phyloP scores from a whole-genome alignment of 1,284 basidiomycete species.

The Omphalotus olearius region DNA sequence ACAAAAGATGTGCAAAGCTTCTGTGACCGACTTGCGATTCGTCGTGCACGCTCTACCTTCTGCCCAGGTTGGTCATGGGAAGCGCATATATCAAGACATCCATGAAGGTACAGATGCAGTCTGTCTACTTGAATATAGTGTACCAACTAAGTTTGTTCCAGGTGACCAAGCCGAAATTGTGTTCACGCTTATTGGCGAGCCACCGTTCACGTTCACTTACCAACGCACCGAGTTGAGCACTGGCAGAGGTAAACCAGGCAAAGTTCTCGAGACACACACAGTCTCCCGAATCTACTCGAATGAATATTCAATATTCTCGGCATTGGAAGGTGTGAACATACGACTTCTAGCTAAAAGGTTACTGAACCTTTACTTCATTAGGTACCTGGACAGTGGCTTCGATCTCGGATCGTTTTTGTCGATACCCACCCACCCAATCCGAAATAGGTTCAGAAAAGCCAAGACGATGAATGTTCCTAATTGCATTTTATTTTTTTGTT shows the following conservation, averaged over 20 bases:
- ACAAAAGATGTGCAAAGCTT: slow-evolving; percentile 83
- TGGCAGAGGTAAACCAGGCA: slow-evolving; percentile 63
- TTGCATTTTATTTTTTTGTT: too few species aligned
- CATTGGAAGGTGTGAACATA: slow-evolving; percentile 64
- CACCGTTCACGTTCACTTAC: slow-evolving; percentile 95
- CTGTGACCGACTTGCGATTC: slow-evolving; percentile 74
- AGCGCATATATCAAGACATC: slow-evolving; percentile 78
- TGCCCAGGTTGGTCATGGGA: slow-evolving; percentile 85
- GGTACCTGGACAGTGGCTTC: slow-evolving; percentile 93
- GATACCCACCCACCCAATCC: slow-evolving; percentile 59
- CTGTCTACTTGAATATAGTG: not conserved
- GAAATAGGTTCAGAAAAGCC: slow-evolving; percentile 32
- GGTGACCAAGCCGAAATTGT: slow-evolving; percentile 91
- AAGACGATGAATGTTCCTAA: not conserved
- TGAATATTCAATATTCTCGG: slow-evolving; percentile 86
- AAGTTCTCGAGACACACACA: slow-evolving; percentile 85
- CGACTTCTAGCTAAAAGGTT: not conserved
- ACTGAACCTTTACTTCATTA: slow-evolving; percentile 24
- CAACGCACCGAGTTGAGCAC: slow-evolving; percentile 70
- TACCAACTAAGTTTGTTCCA: slow-evolving; percentile 23
- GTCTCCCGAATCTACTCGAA: slow-evolving; percentile 75
- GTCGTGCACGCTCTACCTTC: slow-evolving; percentile 82
- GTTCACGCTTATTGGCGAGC: slow-evolving; percentile 84
- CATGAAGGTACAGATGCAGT: slow-evolving; percentile 71
- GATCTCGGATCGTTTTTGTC: slow-evolving; percentile 80